Evolutionary conservation across 129 eudicot species (phyloP).

Genomic region (Flaveria ramosissima): DNA sequence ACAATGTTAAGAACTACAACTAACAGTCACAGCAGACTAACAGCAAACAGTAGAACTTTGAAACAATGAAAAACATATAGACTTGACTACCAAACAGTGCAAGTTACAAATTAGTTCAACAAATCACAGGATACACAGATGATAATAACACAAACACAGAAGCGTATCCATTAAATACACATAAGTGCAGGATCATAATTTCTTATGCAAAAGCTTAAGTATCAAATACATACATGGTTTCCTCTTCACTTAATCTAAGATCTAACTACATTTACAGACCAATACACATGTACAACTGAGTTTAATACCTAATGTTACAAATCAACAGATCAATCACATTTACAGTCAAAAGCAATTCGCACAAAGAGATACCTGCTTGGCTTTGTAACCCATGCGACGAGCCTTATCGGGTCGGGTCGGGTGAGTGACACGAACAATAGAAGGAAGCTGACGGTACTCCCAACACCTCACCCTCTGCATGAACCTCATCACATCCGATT

Average conservation of each 20-base stretch:
- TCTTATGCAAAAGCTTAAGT: background rate
- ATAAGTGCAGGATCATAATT: background rate
- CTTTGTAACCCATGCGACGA: constrained; percentile 86
- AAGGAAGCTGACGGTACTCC: constrained; percentile 90
- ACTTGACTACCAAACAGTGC: background rate
- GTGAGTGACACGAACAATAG: constrained; percentile 82
- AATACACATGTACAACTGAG: background rate
- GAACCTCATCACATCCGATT: constrained; percentile 83
- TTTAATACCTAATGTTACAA: background rate
- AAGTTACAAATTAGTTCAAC: background rate
- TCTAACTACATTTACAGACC: background rate
- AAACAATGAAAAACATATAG: background rate
- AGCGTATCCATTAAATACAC: background rate
- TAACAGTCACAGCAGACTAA: background rate
- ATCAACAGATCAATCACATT: background rate
- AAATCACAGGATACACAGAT: background rate
- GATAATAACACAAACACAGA: background rate
- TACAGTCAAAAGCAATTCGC: background rate
- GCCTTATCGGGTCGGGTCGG: constrained; percentile 94
- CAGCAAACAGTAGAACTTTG: background rate
- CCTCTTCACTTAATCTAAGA: background rate
- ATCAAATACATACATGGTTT: background rate
- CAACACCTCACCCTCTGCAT: constrained; percentile 70
- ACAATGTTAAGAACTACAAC: background rate
- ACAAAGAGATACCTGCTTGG: constrained; percentile 57